Evolutionary conservation across 2,329 filamentous ascomycete species (phyloP).

Genomic region (Chaetothyriales sp.): DNA sequence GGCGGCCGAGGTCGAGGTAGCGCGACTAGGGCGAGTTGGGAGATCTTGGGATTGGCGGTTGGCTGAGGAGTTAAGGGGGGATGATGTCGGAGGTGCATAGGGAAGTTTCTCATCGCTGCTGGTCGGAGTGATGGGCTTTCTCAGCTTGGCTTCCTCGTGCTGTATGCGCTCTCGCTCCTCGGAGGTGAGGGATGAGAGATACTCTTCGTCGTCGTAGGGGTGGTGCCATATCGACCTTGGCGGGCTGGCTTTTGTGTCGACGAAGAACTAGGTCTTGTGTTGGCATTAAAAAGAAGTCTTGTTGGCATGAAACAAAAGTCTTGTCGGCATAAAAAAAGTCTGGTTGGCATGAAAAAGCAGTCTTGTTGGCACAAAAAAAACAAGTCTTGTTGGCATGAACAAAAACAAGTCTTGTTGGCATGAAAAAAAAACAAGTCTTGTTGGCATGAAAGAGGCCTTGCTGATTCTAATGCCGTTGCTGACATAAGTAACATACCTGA

Average conservation of each 20-base stretch:
- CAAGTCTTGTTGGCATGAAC: too few species aligned
- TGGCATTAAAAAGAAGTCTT: too few species aligned
- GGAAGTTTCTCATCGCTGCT: constrained; percentile 11
- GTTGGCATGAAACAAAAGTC: too few species aligned
- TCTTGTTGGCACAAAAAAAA: too few species aligned
- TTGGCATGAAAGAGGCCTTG: too few species aligned
- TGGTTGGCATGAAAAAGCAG: too few species aligned
- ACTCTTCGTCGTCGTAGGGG: constrained; percentile 46
- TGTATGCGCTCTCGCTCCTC: constrained; percentile 38
- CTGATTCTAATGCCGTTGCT: too few species aligned
- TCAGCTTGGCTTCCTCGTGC: constrained; percentile 20
- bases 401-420: too few species aligned
- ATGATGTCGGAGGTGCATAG: background rate
- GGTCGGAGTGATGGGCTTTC: constrained; percentile 17
- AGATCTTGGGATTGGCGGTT: constrained; percentile 6
- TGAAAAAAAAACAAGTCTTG: too few species aligned
- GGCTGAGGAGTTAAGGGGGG: background rate
- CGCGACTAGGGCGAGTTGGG: constrained; percentile 2
- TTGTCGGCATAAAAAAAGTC: too few species aligned
- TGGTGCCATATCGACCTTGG: constrained; percentile 49
- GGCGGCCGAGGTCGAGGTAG: constrained; percentile 2
- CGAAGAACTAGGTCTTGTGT: constrained; percentile 40
- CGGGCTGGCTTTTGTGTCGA: constrained; percentile 42
- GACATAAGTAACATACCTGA: background rate
- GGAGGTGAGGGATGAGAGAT: constrained; percentile 34